Base-by-base conservation (phyloP, 108 stramenopile species). In the Nitzschia inconspicua region DNA sequence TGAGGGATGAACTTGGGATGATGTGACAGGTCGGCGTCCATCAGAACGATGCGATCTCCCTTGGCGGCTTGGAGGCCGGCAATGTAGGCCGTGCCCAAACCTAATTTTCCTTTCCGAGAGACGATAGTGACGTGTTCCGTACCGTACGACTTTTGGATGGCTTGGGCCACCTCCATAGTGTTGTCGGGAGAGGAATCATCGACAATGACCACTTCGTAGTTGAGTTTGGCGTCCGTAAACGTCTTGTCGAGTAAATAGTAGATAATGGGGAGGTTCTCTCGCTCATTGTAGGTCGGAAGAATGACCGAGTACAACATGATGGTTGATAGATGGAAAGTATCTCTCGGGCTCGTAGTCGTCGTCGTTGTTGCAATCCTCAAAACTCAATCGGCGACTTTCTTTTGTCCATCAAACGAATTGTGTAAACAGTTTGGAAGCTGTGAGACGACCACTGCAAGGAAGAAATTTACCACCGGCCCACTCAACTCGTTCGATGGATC, bases 1-100 rank as follows among this genome's bases (percentile, higher is more conserved):
- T 94, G 55, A 7, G 95, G 92, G 47, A 97, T 98, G 60, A 87
- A 89, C 70, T 95, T 97, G 6, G 97, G 97, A 74, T 99, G 98
- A 70, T 99, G 98, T 32, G 83, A 86, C 57, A 99, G 61, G 63
- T 99, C 98, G 0, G 97, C 98, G 70, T 99, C 98, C 97, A 99
- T 98, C 16, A 99, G 70, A 43, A 99, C 66, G 42, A 98, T 93
- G 34, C 89, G 79, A 19, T 94, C 73, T 9, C 96, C 95, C 29
- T 80, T 88, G 31, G 73, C 79, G 18, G 43, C 63, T 51, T 89
- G 80, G 27, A 97, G 70, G 16, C 92, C 98, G 31, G 91, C 97
- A 27, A 85, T 75, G 71, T 99, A 99, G 14, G 98, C 98, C 0
- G 88, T 89, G 9, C 98, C 98, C 3, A 99, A 68, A 6, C 98